Percentiles rank a stretch among this genome's conserved stretches.
phyloP scores from a whole-genome alignment of 2,329 filamentous ascomycete genomes.

The Nannizzia gypsea region DNA sequence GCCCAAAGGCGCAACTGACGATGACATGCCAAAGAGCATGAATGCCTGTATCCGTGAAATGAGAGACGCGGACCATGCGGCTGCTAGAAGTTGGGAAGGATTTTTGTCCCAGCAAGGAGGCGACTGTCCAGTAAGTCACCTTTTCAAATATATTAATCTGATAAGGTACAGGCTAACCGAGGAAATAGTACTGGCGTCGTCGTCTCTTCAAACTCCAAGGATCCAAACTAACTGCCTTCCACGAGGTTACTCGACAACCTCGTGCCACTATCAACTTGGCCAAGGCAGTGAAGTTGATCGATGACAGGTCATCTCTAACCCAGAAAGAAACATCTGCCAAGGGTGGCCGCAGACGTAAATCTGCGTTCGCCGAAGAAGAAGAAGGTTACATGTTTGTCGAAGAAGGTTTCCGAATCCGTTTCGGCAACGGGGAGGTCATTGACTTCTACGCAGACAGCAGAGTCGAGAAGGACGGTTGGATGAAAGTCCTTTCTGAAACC shows the following conservation, averaged over 20 bases:
- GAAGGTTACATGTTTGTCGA: constrained; percentile 99
- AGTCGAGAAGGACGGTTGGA: constrained; percentile 85
- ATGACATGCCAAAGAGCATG: constrained; percentile 99
- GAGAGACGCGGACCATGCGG: constrained; percentile 72
- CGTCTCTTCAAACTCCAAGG: constrained; percentile 93
- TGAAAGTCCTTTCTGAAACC: constrained; percentile 68
- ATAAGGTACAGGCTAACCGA: constrained; percentile 19
- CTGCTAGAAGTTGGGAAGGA: constrained; percentile 71
- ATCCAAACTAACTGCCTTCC: constrained; percentile 84
- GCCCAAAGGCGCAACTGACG: constrained; percentile 72
- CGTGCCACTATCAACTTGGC: constrained; percentile 93
- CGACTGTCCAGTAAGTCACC: constrained; percentile 75
- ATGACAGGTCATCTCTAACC: constrained; percentile 72
- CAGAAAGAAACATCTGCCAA: constrained; percentile 72
- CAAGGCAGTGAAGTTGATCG: constrained; percentile 85
- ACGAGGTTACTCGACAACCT: constrained; percentile 88
- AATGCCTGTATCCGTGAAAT: constrained; percentile 89
- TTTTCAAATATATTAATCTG: constrained; percentile 6
- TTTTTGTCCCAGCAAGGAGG: constrained; percentile 92
- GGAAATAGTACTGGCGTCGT: constrained; percentile 77
- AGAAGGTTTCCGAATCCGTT: constrained; percentile 96
- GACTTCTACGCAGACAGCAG: constrained; percentile 93
- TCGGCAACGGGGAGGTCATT: constrained; percentile 95
- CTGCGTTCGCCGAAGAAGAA: constrained; percentile 93
- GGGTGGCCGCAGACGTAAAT: constrained; percentile 71